Percentiles rank a stretch among this genome's conserved stretches.
Evolutionary conservation across 2,329 filamentous ascomycete genomes (phyloP).

Genomic region (Claviceps digitariae): DNA sequence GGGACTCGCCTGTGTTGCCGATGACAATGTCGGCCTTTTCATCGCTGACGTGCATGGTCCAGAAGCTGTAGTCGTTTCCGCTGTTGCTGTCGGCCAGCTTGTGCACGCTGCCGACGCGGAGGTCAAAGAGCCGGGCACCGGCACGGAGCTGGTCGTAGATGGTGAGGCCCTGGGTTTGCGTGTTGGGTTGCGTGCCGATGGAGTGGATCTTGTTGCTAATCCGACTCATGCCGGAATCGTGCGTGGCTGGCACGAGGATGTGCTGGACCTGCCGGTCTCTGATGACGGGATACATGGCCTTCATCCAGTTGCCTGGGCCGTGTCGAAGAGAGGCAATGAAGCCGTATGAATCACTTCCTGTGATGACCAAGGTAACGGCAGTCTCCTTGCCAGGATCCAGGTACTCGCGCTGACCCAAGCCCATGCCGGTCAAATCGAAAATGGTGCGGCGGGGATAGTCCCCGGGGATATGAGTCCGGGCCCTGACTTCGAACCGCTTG

Average conservation of each 20-base stretch:
- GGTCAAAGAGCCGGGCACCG: constrained; percentile 34
- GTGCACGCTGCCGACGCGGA: constrained; percentile 25
- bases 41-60: constrained; percentile 27
- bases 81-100: constrained; percentile 5
- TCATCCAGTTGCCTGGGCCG: constrained; percentile 20
- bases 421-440: constrained; percentile 18
- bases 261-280: constrained; percentile 27
- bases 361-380: constrained; percentile 21
- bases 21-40: constrained; percentile 21
- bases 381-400: constrained; percentile 16
- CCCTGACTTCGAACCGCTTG: constrained; percentile 17
- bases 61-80: constrained; percentile 20
- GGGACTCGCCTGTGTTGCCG: constrained; percentile 30
- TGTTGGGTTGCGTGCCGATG: constrained; percentile 26
- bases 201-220: constrained; percentile 22
- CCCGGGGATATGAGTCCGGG: constrained; percentile 17
- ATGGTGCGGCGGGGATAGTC: constrained; percentile 14
- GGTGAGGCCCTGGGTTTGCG: constrained; percentile 30
- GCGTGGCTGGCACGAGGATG: constrained; percentile 33
- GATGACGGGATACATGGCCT: constrained; percentile 18
- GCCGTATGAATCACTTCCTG: constrained; percentile 19
- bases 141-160: constrained; percentile 30
- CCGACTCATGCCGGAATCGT: constrained; percentile 34
- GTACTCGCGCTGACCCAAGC: constrained; percentile 20
- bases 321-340: constrained; percentile 18